Evolutionary conservation across 2,329 filamentous ascomycete species (phyloP), one percentile per base, ranked within the genome.

Genomic region (Sarocladium kiliense): DNA sequence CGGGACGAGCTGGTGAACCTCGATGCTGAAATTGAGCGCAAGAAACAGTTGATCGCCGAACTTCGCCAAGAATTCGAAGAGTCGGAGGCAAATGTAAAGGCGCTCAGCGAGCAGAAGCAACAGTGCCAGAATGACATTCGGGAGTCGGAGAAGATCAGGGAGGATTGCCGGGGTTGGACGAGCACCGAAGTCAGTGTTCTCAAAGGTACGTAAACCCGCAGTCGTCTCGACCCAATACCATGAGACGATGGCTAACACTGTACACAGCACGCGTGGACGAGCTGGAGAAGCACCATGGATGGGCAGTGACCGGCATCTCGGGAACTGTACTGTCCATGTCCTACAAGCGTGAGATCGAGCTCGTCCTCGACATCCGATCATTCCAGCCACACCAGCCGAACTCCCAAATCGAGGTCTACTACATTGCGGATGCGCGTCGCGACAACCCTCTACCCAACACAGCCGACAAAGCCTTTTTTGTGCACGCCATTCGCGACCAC

Each of bases 141-240:
- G 57, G 86, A 91, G 63, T 89, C 92, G 0, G 91, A 97, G 68
- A 86, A 85, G 60, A 78, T 95, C 25, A 83, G 89, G 58, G 91
- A 97, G 67, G 89, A 96, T 64, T 96, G 88, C 67, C 85, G 92
- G 54, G 92, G 93, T 37, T 97, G 92, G 87, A 93, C 87, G 56
- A 83, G 86, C 54, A 85, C 80, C 26, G 94, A 97, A 71, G 89
- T 97, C 59, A 81, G 81, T 59, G 75, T 77, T 37, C 76, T 96
- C n/a, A 91, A 92, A 79, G 81, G 88, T 89, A 78, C 27, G 65
- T 45, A 32, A 18, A 6, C 14, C 34, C 7, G 34, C 21, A 6
- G 21, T 3, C 30, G 18, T 30, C 14, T 25, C 44, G 14, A 39
- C 32, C 2, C 18, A 18, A 10, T 11, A 12, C 18, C 25, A 34